These are phyloP conservation scores for Gossypium lobatum DNA, from an alignment of 441 rosid species.

Conservation along the genomic window DNA sequence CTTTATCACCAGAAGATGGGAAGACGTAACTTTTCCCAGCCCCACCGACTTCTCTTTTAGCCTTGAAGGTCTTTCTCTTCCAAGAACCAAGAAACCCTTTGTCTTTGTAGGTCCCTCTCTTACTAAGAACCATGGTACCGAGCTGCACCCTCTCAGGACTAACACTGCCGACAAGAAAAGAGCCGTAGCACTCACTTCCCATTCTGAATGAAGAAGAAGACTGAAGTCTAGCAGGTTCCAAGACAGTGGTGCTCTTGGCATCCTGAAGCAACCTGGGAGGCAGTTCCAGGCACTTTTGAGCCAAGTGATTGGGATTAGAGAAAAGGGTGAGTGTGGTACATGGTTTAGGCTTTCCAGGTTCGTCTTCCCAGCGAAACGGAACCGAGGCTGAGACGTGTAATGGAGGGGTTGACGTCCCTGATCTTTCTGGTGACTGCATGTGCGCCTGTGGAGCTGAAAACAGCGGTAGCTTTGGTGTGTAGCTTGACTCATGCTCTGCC, in stretches of 20 bases:
- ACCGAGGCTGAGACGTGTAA: constrained; percentile 54
- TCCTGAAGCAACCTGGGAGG: constrained; percentile 67
- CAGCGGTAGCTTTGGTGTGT: constrained; percentile 31
- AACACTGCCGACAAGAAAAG: constrained; percentile 24
- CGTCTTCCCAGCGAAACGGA: constrained; percentile 86
- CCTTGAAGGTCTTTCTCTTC: constrained; percentile 31
- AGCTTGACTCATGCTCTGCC: constrained; percentile 26
- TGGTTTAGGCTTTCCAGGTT: constrained; percentile 79
- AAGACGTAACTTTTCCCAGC: constrained; percentile 39
- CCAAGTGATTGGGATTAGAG: constrained; percentile 18
- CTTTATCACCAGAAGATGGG: constrained; percentile 38
- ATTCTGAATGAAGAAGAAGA: constrained; percentile 39
- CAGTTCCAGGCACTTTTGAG: constrained; percentile 46
- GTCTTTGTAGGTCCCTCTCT: constrained; percentile 23
- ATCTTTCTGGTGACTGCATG: constrained; percentile 44
- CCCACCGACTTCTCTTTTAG: constrained; percentile 39
- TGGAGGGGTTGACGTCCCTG: constrained; percentile 57
- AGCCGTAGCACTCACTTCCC: constrained; percentile 33
- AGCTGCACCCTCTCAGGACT: constrained; percentile 28
- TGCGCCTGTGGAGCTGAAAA: constrained; percentile 27
- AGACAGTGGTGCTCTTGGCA: constrained; percentile 30
- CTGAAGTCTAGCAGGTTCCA: constrained; percentile 31
- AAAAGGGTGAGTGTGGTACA: constrained; percentile 26
- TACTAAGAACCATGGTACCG: constrained; percentile 21
- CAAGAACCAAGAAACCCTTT: constrained; percentile 43